Evolutionary conservation across 257 asterid genomes (phyloP).

Genomic region (Ajuga chamaepitys): DNA sequence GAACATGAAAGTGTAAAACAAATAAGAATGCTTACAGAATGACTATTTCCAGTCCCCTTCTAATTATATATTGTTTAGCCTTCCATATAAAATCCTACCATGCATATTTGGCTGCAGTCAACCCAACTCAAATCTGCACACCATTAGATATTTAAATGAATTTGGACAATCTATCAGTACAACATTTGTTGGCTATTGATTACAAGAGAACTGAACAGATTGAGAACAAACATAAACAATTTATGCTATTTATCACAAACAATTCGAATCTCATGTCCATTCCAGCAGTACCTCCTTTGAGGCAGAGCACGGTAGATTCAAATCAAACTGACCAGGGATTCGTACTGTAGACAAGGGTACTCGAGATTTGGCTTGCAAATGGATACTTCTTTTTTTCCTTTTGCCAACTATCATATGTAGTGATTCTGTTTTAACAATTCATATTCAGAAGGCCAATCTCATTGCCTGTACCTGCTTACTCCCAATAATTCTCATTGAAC

Average conservation of each 20-base stretch:
- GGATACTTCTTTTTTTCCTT: neutral
- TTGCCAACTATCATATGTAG: neutral
- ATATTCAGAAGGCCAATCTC: neutral
- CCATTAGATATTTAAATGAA: neutral
- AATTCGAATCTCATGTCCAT: neutral
- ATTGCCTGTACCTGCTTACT: neutral
- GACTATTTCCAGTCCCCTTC: neutral
- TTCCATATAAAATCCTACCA: neutral
- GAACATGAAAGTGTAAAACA: neutral
- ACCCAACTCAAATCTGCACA: neutral
- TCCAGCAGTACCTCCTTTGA: neutral
- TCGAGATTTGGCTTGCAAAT: neutral
- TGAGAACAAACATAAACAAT: neutral
- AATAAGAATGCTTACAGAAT: conserved; percentile 1
- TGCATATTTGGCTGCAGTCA: neutral
- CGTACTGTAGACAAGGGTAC: neutral
- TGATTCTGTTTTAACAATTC: neutral
- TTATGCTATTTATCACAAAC: neutral
- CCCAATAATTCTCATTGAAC: neutral
- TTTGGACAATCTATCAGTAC: neutral
- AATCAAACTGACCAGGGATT: neutral
- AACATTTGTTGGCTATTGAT: neutral
- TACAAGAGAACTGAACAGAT: neutral
- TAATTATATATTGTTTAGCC: neutral
- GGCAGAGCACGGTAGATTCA: neutral